These are phyloP conservation scores for Verticillium klebahnii DNA, from an alignment of 2,329 filamentous ascomycete species.

Conservation along the genomic window DNA sequence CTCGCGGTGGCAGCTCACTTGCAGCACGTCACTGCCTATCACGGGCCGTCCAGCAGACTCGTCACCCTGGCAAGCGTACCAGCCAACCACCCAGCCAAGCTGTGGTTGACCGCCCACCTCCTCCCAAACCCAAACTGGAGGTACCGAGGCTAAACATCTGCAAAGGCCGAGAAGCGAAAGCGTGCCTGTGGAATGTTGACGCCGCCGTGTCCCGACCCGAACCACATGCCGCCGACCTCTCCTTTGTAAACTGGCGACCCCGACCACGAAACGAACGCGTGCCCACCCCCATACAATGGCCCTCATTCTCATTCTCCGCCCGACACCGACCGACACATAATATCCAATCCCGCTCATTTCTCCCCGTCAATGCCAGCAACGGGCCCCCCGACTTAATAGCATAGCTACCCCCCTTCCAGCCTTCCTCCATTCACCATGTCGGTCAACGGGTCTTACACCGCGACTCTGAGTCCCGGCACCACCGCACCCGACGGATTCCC, in stretches of 20 bases:
- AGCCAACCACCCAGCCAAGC: slow-evolving; percentile 1
- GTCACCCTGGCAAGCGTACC: not conserved
- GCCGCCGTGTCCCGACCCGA: not conserved
- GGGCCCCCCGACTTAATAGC: slow-evolving; percentile 6
- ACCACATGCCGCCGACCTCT: slow-evolving; percentile 11
- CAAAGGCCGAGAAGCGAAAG: slow-evolving; percentile 12
- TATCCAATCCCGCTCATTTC: slow-evolving; percentile 11
- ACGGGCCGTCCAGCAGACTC: not conserved
- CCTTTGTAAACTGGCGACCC: slow-evolving; percentile 5
- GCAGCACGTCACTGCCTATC: not conserved
- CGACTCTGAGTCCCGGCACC: slow-evolving; percentile 40
- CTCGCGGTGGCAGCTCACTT: slow-evolving; percentile 1
- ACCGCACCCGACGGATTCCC: slow-evolving; percentile 33
- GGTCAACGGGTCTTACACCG: slow-evolving; percentile 36
- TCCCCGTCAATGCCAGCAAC: slow-evolving; percentile 6
- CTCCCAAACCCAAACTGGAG: not conserved
- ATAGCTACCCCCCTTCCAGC: not conserved
- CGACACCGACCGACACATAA: slow-evolving; percentile 10
- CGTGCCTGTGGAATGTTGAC: slow-evolving; percentile 4
- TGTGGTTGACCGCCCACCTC: slow-evolving; percentile 5
- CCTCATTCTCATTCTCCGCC: slow-evolving; percentile 11
- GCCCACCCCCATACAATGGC: slow-evolving; percentile 9
- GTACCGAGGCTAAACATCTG: slow-evolving; percentile 13
- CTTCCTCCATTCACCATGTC: slow-evolving; percentile 29
- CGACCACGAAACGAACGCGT: slow-evolving; percentile 13